These are phyloP conservation scores for Talaromyces sp. DNA, from an alignment of 2,329 filamentous ascomycete genomes.

Conservation along the genomic window DNA sequence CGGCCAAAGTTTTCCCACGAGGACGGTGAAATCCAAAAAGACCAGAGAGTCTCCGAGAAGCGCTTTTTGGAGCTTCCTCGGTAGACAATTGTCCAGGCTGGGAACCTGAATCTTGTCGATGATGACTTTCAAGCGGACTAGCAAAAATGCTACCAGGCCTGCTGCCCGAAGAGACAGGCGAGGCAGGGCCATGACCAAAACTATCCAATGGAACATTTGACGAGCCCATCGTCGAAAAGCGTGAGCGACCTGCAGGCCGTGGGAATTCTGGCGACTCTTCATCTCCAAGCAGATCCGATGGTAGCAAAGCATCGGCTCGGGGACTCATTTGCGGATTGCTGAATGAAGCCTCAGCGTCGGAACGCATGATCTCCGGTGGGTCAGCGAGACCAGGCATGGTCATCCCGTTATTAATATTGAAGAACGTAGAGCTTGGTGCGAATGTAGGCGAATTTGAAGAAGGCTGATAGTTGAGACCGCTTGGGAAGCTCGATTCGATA, in stretches of 20 bases:
- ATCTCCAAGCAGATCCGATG: constrained; percentile 63
- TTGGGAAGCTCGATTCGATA: constrained; percentile 43
- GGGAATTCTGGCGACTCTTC: constrained; percentile 49
- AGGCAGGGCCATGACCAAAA: constrained; percentile 43
- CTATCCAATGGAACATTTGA: constrained; percentile 34
- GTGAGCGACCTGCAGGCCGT: constrained; percentile 29
- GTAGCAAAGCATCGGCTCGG: constrained; percentile 62
- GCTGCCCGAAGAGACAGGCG: constrained; percentile 49
- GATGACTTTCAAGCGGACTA: constrained; percentile 49
- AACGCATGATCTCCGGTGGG: constrained; percentile 43
- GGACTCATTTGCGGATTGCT: constrained; percentile 66
- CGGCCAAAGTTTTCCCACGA: constrained; percentile 62
- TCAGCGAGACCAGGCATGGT: constrained; percentile 51
- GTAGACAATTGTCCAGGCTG: constrained; percentile 36
- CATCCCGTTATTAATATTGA: constrained; percentile 67
- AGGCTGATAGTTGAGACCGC: constrained; percentile 51
- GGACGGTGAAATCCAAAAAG: constrained; percentile 62
- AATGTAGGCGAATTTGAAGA: constrained; percentile 58
- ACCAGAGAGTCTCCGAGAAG: constrained; percentile 58
- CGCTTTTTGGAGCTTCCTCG: constrained; percentile 44
- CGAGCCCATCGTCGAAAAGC: constrained; percentile 34
- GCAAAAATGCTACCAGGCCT: constrained; percentile 49
- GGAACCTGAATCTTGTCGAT: constrained; percentile 41
- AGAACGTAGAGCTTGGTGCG: constrained; percentile 55
- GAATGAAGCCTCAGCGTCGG: constrained; percentile 58